phyloP scores from a whole-genome alignment of 2,329 filamentous ascomycete genomes.

The Pseudocercospora ulei region DNA sequence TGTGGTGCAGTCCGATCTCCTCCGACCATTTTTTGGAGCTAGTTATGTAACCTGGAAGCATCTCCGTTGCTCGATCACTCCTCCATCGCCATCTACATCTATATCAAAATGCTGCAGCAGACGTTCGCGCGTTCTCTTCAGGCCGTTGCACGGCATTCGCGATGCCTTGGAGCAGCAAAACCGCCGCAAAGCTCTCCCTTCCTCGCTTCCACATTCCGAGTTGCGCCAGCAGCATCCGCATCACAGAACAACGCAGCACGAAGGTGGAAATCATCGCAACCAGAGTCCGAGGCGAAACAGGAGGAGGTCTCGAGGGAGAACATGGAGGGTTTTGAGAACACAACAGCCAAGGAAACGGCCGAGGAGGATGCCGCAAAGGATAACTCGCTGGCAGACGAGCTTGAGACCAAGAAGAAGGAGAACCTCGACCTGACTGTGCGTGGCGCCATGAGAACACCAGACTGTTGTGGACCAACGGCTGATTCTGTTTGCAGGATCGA shows the following conservation, averaged over 20 bases:
- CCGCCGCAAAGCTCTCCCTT: conserved; percentile 30
- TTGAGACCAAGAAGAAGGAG: conserved; percentile 64
- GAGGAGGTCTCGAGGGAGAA: conserved; percentile 34
- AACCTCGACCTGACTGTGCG: conserved; percentile 74
- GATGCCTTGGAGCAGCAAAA: conserved; percentile 21
- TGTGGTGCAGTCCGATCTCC: not conserved
- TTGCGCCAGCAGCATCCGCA: conserved; percentile 29
- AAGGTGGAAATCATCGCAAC: conserved; percentile 39
- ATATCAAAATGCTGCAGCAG: conserved; percentile 42
- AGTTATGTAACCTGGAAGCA: too few relatives aligned
- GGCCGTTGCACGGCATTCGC: conserved; percentile 31
- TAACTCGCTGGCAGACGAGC: conserved; percentile 50
- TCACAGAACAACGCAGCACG: conserved; percentile 31
- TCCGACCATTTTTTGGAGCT: conserved; percentile 1
- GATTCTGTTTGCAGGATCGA: conserved; percentile 59
- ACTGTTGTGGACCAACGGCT: not conserved
- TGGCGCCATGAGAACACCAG: not conserved
- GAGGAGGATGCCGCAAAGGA: conserved; percentile 38
- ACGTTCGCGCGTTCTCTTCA: conserved; percentile 43
- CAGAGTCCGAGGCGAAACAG: conserved; percentile 39
- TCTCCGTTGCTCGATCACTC: not conserved
- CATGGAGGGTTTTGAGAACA: conserved; percentile 33
- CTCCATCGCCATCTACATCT: conserved; percentile 9
- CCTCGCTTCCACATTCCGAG: conserved; percentile 17
- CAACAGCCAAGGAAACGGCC: conserved; percentile 23